phyloP scores from a whole-genome alignment of 2,329 filamentous ascomycete species.

The Rhinocladiella similis region DNA sequence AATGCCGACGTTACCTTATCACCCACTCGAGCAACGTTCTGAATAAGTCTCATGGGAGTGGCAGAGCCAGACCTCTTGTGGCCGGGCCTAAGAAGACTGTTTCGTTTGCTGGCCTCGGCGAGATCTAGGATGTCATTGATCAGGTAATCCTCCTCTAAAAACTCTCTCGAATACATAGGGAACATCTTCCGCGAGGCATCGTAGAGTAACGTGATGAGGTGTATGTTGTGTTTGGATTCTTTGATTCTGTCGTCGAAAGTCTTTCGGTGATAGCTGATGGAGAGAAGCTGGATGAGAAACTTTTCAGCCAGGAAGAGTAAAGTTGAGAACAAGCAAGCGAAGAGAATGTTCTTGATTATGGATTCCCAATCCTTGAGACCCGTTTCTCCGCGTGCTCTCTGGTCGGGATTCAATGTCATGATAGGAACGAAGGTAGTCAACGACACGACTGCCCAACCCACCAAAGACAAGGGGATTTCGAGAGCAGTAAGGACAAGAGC shows the following conservation, averaged over 20 bases:
- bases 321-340: conserved; percentile 57
- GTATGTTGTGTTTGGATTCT: conserved; percentile 83
- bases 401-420: conserved; percentile 45
- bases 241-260: conserved; percentile 72
- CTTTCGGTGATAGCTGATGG: conserved; percentile 68
- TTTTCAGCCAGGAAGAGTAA: conserved; percentile 61
- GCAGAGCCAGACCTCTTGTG: conserved; percentile 60
- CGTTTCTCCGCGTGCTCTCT: conserved; percentile 35
- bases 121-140: conserved; percentile 83
- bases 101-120: conserved; percentile 57
- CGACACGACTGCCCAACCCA: conserved; percentile 60
- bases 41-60: conserved; percentile 77
- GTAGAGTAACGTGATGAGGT: conserved; percentile 79
- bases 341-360: conserved; percentile 59
- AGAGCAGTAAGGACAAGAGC: conserved; percentile 57
- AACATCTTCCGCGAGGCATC: conserved; percentile 87
- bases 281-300: conserved; percentile 63
- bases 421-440: conserved; percentile 59
- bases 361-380: conserved; percentile 50
- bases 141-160: conserved; percentile 85
- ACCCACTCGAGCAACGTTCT: conserved; percentile 75
- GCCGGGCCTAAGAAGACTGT: conserved; percentile 33
- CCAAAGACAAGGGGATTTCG: conserved; percentile 61
- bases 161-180: conserved; percentile 88
- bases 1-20: conserved; percentile 93